Percentiles rank a stretch among this genome's conserved stretches.
Evolutionary conservation across 78 protist species (phyloP).

Genomic region (Dictyostelium purpureum): DNA sequence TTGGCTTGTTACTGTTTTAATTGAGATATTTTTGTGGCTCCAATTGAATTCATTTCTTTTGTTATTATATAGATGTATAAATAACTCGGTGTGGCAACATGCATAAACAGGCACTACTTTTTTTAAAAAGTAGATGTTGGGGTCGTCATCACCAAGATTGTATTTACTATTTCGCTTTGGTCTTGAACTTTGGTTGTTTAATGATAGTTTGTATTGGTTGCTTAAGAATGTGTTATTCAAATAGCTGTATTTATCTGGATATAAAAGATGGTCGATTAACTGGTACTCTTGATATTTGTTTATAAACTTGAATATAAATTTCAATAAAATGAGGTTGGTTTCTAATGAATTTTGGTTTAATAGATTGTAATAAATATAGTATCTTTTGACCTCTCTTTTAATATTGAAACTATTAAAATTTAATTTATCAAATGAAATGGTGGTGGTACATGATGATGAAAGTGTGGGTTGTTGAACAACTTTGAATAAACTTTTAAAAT

Average conservation of each 20-base stretch:
- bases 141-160: too few relatives aligned
- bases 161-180: too few relatives aligned
- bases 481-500: background rate
- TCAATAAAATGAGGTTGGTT: background rate
- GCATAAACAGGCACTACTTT: too few relatives aligned
- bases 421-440: background rate
- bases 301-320: background rate
- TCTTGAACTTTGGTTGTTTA: too few relatives aligned
- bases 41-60: too few relatives aligned
- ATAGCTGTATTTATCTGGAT: background rate
- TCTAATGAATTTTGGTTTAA: background rate
- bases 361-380: background rate
- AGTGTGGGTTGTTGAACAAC: background rate
- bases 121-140: too few relatives aligned
- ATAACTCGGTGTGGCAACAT: too few relatives aligned
- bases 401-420: background rate
- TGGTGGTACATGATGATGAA: background rate
- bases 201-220: too few relatives aligned
- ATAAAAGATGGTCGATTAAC: background rate
- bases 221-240: too few relatives aligned
- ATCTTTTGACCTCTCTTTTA: background rate
- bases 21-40: too few relatives aligned
- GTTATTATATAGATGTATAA: too few relatives aligned
- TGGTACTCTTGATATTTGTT: background rate
- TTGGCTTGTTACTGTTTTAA: too few relatives aligned